Evolutionary conservation across 257 asterid genomes (phyloP).

Genomic region (Nicotiana paniculata): DNA sequence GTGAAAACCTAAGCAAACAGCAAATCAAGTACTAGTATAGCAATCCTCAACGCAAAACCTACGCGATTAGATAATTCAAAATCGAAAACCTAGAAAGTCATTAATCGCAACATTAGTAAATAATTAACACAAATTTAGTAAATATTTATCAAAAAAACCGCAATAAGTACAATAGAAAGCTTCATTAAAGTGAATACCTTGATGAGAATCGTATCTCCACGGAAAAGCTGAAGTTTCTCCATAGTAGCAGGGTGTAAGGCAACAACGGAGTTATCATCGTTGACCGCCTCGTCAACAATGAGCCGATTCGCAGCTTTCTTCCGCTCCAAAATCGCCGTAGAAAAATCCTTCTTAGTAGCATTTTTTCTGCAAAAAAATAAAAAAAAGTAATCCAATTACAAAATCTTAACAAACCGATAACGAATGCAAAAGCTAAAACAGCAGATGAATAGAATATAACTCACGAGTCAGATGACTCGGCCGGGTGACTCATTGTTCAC

Average conservation of each 20-base stretch:
- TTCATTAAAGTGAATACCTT: conserved; percentile 39
- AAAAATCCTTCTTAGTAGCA: conserved; percentile 63
- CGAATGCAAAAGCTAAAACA: neutral
- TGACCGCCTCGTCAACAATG: conserved; percentile 78
- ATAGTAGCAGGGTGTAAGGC: conserved; percentile 67
- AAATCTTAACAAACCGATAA: neutral
- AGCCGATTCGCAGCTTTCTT: conserved; percentile 79
- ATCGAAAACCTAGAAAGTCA: neutral
- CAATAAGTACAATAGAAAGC: neutral
- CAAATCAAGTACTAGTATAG: neutral
- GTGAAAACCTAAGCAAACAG: neutral
- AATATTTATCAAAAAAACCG: neutral
- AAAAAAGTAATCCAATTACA: neutral
- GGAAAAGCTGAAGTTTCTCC: conserved; percentile 88
- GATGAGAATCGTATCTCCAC: conserved; percentile 70
- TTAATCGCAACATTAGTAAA: neutral
- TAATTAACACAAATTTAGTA: neutral
- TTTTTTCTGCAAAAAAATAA: conserved; percentile 37
- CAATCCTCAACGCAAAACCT: neutral
- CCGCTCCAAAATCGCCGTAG: conserved; percentile 85
- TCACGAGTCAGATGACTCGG: conserved; percentile 81
- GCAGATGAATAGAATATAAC: conserved; percentile 8
- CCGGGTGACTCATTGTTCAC: conserved; percentile 39
- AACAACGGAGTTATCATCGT: conserved; percentile 77
- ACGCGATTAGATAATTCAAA: neutral